phyloP scores from a whole-genome alignment of 768 basidiomycete genomes.

The Trametes meyenii region DNA sequence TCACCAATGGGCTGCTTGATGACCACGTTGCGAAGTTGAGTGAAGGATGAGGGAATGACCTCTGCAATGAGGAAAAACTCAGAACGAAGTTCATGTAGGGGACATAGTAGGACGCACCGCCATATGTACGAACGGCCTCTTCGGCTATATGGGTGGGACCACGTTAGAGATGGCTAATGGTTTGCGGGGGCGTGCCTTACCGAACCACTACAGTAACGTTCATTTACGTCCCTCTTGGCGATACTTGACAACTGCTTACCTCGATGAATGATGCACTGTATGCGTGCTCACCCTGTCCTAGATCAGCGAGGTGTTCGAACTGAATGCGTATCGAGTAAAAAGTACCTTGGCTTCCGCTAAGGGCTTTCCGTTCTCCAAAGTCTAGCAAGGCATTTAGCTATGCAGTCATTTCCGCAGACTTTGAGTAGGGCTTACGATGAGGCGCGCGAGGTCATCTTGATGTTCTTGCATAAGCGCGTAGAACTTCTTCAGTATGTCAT shows the following conservation, averaged over 20 bases:
- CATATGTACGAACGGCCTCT: slow-evolving; percentile 91
- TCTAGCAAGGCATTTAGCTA: slow-evolving; percentile 46
- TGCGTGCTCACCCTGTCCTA: slow-evolving; percentile 67
- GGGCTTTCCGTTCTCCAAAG: slow-evolving; percentile 95
- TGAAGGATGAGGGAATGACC: slow-evolving; percentile 76
- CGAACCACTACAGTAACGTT: slow-evolving; percentile 67
- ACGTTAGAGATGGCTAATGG: not conserved
- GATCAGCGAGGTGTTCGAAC: not conserved
- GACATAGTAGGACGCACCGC: slow-evolving; percentile 51
- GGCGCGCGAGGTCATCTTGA: slow-evolving; percentile 81
- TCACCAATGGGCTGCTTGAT: slow-evolving; percentile 91
- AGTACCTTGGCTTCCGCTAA: slow-evolving; percentile 77
- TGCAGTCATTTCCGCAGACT: not conserved
- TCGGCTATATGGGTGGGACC: slow-evolving; percentile 55
- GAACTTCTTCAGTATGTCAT: slow-evolving; percentile 82
- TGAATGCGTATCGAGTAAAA: not conserved
- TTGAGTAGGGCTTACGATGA: slow-evolving; percentile 63
- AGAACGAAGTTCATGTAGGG: not conserved
- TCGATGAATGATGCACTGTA: slow-evolving; percentile 89
- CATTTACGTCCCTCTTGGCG: slow-evolving; percentile 13
- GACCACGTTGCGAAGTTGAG: slow-evolving; percentile 77
- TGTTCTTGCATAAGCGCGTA: slow-evolving; percentile 80
- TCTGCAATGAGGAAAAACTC: slow-evolving; percentile 45
- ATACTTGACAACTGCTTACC: slow-evolving; percentile 45
- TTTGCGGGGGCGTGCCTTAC: slow-evolving; percentile 40